Evolutionary conservation across 2,329 filamentous ascomycete genomes (phyloP).

Genomic region (Claviceps sp.): DNA sequence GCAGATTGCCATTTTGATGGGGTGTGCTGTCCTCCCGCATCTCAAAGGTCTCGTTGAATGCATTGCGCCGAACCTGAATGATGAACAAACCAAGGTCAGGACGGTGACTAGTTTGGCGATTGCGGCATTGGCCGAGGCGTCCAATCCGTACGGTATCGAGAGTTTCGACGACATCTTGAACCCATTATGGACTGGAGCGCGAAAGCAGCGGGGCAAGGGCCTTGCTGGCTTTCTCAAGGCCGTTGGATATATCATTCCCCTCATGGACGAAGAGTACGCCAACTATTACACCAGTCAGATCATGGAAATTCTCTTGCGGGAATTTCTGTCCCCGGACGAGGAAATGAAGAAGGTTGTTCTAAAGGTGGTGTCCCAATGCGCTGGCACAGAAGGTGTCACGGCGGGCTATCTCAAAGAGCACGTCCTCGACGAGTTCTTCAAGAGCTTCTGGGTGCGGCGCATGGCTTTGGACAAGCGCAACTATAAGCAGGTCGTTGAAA

Average conservation of each 20-base stretch:
- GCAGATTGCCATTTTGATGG: constrained; percentile 97
- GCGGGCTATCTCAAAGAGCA: constrained; percentile 90
- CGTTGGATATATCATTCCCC: constrained; percentile 92
- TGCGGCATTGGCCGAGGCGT: constrained; percentile 86
- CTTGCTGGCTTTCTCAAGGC: constrained; percentile 93
- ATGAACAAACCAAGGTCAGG: constrained; percentile 94
- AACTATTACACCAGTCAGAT: constrained; percentile 98
- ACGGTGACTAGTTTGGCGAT: constrained; percentile 94
- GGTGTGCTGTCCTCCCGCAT: constrained; percentile 88
- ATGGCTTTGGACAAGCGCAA: constrained; percentile 98
- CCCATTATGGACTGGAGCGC: constrained; percentile 88
- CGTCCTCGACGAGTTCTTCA: constrained; percentile 93
- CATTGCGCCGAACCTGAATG: constrained; percentile 88
- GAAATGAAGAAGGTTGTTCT: constrained; percentile 99
- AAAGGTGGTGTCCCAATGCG: constrained; percentile 93
- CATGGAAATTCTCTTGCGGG: constrained; percentile 93
- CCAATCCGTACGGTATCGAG: constrained; percentile 97
- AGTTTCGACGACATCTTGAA: constrained; percentile 97
- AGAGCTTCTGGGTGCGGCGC: constrained; percentile 92
- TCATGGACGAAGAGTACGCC: constrained; percentile 99
- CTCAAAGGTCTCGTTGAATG: constrained; percentile 93
- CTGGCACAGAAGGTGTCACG: constrained; percentile 87
- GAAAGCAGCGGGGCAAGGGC: constrained; percentile 93
- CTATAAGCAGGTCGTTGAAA: constrained; percentile 95
- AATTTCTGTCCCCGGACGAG: constrained; percentile 93